Evolutionary conservation across 768 basidiomycete genomes (phyloP).

Genomic region (Amanita pseudoporphyria): DNA sequence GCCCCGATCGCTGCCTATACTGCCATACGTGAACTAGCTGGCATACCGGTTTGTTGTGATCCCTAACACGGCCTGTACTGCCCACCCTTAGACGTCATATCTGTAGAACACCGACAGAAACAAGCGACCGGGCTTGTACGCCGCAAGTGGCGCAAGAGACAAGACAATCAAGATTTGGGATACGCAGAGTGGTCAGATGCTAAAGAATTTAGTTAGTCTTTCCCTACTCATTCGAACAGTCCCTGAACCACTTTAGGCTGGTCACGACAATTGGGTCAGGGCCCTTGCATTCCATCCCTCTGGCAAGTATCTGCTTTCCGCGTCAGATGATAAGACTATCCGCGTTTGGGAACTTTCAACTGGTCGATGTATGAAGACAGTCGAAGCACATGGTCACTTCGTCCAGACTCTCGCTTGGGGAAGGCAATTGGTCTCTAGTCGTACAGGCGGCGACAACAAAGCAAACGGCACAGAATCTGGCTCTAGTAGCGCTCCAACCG

Average conservation of each 20-base stretch:
- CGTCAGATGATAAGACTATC: constrained; percentile 87
- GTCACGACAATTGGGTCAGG: constrained; percentile 89
- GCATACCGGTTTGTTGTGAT: constrained; percentile 44
- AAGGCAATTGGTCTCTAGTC: constrained; percentile 36
- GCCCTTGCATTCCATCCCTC: constrained; percentile 84
- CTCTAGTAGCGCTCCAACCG: constrained; percentile 20
- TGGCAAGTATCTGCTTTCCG: constrained; percentile 85
- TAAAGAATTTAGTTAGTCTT: constrained; percentile 58
- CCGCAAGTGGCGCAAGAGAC: constrained; percentile 82
- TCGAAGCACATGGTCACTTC: constrained; percentile 84
- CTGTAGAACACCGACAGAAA: constrained; percentile 39
- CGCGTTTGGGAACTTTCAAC: constrained; percentile 84
- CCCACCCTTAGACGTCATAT: constrained; percentile 4
- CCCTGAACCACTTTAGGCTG: constrained; percentile 31
- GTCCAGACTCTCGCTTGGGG: constrained; percentile 81
- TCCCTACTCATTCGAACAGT: background rate
- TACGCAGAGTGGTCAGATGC: constrained; percentile 66
- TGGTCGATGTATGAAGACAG: constrained; percentile 77
- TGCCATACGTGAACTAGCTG: constrained; percentile 69
- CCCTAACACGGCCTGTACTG: constrained; percentile 4
- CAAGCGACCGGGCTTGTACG: constrained; percentile 47
- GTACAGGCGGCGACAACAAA: constrained; percentile 22
- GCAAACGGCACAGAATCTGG: constrained; percentile 20
- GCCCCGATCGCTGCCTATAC: constrained; percentile 69
- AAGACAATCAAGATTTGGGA: constrained; percentile 94